These are phyloP conservation scores for Bauhinia variegata DNA, from an alignment of 306 rosid genomes.

Conservation along the genomic window DNA sequence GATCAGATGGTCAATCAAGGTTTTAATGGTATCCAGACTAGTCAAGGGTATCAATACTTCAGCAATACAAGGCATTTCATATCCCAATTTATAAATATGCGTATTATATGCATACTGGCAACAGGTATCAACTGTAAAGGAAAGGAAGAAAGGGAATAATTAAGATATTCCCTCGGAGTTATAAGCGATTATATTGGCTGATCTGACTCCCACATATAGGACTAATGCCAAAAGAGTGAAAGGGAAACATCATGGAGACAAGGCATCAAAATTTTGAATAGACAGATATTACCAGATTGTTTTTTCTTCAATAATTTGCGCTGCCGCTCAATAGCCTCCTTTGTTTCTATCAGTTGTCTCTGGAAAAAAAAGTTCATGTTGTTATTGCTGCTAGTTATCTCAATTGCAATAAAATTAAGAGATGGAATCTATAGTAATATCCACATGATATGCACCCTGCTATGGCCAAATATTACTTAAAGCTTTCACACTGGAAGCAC, in stretches of 20 bases:
- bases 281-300: constrained; percentile 61
- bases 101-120: constrained; percentile 8
- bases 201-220: constrained; percentile 12
- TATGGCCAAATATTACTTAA: constrained; percentile 29
- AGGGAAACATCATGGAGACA: constrained; percentile 4
- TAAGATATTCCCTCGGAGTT: background rate
- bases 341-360: constrained; percentile 87
- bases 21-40: constrained; percentile 6
- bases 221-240: constrained; percentile 25
- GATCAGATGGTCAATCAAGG: constrained; percentile 21
- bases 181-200: background rate
- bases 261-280: background rate
- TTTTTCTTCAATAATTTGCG: constrained; percentile 91
- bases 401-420: constrained; percentile 16
- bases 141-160: background rate
- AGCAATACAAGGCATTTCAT: constrained; percentile 1
- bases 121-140: constrained; percentile 25
- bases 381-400: constrained; percentile 14
- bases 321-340: constrained; percentile 91
- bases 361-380: constrained; percentile 32
- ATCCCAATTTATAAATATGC: background rate
- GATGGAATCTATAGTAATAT: constrained; percentile 13
- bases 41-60: constrained; percentile 13
- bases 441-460: constrained; percentile 7
- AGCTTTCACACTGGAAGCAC: background rate